Percentiles rank a stretch among this genome's conserved stretches.
These are phyloP conservation scores for Jasminum sambac DNA, from an alignment of 257 asterid genomes.

Conservation along the genomic window DNA sequence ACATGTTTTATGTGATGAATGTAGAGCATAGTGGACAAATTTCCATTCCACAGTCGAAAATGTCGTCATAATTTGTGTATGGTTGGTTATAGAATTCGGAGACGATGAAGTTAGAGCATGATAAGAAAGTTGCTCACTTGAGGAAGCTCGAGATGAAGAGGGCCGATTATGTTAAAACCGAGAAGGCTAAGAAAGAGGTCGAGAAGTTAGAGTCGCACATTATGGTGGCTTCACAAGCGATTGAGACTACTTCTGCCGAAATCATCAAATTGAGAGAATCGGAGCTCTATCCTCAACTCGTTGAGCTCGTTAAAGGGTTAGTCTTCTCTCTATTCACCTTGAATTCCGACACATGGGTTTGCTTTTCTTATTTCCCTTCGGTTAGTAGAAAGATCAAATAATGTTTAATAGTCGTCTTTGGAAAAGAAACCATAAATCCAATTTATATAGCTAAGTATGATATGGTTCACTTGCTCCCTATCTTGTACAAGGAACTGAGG, in stretches of 20 bases:
- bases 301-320: slow-evolving; percentile 75
- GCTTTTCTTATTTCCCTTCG: background rate
- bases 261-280: slow-evolving; percentile 83
- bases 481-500: too few relatives aligned
- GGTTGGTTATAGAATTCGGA: slow-evolving; percentile 63
- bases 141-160: slow-evolving; percentile 87
- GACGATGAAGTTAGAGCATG: slow-evolving; percentile 74
- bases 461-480: too few relatives aligned
- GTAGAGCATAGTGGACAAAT: background rate
- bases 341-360: background rate
- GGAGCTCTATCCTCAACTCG: slow-evolving; percentile 84
- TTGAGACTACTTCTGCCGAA: slow-evolving; percentile 81
- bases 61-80: slow-evolving; percentile 6
- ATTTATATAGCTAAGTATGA: too few relatives aligned
- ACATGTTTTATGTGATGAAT: background rate
- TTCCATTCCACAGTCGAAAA: background rate
- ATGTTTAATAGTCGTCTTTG: background rate
- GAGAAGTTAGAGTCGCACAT: slow-evolving; percentile 89
- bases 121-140: slow-evolving; percentile 55
- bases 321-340: slow-evolving; percentile 28
- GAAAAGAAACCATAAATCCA: background rate
- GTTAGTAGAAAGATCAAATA: background rate
- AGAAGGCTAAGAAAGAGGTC: slow-evolving; percentile 89
- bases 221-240: slow-evolving; percentile 82
- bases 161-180: slow-evolving; percentile 79